Conservation (phyloP, 2,329 filamentous ascomycete genomes). For the Pestalotiopsis fici region DNA sequence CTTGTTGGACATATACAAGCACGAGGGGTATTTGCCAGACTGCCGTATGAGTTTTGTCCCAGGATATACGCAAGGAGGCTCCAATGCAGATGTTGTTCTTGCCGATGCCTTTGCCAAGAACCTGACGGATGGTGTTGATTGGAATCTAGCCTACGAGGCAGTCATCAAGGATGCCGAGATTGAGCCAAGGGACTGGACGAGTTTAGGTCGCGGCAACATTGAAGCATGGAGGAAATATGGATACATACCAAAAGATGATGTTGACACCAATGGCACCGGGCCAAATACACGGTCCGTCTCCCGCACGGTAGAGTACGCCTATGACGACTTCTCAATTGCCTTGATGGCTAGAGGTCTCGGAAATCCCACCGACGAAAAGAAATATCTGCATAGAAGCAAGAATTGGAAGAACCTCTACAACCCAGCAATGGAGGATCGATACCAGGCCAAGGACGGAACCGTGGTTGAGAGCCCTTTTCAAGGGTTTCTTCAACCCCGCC, state of each 20-base stretch:
- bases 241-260: constrained; percentile 72
- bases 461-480: constrained; percentile 52
- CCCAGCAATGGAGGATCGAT: constrained; percentile 37
- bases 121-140: constrained; percentile 63
- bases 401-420: constrained; percentile 74
- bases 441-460: constrained; percentile 16
- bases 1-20: constrained; percentile 70
- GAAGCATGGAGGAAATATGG: constrained; percentile 69
- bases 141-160: constrained; percentile 71
- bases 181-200: constrained; percentile 67
- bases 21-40: constrained; percentile 67
- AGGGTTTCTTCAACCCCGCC: constrained; percentile 72
- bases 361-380: constrained; percentile 50
- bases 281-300: constrained; percentile 70
- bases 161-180: constrained; percentile 71
- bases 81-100: constrained; percentile 73
- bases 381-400: constrained; percentile 61
- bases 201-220: constrained; percentile 71
- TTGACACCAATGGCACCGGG: constrained; percentile 63
- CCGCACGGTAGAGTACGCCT: constrained; percentile 78
- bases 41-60: constrained; percentile 78
- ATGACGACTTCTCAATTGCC: constrained; percentile 74
- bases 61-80: constrained; percentile 75
- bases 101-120: constrained; percentile 72
- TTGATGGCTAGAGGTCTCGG: constrained; percentile 62